Conservation (phyloP, 805 yeast genomes). For the Saccharomyces mikatae region DNA sequence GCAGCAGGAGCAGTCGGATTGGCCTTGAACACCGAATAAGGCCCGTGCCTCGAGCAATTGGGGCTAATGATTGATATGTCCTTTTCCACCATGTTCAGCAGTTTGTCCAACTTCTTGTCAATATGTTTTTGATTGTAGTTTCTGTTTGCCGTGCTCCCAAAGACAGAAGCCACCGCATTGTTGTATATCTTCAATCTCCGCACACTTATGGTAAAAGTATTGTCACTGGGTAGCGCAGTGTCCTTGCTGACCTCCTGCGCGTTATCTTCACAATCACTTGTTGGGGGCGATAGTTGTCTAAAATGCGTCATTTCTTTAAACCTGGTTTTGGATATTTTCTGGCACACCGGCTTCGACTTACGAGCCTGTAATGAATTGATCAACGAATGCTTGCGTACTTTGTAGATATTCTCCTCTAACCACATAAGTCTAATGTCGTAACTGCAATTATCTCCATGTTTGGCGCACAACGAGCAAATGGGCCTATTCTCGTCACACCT, state of each 20-base stretch:
- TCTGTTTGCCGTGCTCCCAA: slow-evolving; percentile 5
- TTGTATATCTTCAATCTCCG: slow-evolving; percentile 27
- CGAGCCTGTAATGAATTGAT: background rate
- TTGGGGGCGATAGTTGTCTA: slow-evolving; percentile 1
- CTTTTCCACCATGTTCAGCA: slow-evolving; percentile 10
- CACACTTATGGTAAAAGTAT: slow-evolving; percentile 25
- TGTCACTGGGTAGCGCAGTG: background rate
- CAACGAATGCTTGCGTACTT: background rate
- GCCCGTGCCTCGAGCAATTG: slow-evolving; percentile 9
- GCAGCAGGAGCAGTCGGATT: background rate
- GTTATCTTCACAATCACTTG: background rate
- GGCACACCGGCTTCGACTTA: background rate
- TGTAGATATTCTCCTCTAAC: slow-evolving; percentile 22
- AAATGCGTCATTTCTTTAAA: slow-evolving; percentile 17
- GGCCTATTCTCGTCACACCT: slow-evolving; percentile 28
- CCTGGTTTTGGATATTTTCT: slow-evolving; percentile 12
- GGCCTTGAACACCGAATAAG: slow-evolving; percentile 9
- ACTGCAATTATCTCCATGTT: slow-evolving; percentile 21
- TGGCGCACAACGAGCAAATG: slow-evolving; percentile 22
- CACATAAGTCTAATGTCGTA: slow-evolving; percentile 27
- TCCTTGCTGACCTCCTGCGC: background rate
- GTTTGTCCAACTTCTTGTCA: slow-evolving; percentile 12
- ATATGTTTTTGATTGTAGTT: slow-evolving; percentile 18
- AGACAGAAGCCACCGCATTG: slow-evolving; percentile 20
- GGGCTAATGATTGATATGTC: background rate